These are phyloP conservation scores for Triangularia verruculosa DNA, from an alignment of 2,329 filamentous ascomycete species.

Conservation along the genomic window DNA sequence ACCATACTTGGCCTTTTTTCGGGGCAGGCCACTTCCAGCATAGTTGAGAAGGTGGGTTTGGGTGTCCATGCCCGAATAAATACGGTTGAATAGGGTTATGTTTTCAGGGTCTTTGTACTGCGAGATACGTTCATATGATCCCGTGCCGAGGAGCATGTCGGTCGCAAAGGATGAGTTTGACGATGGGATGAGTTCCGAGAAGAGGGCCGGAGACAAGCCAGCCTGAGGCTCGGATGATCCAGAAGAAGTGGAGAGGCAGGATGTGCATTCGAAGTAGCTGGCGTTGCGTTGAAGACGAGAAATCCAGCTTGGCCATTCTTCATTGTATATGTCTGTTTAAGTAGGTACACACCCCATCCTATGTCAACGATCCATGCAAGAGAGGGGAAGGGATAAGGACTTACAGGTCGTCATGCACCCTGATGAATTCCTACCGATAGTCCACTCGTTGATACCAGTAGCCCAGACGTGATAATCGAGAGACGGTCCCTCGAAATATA, in stretches of 20 bases:
- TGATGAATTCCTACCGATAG: background rate
- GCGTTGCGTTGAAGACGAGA: background rate
- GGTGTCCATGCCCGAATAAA: background rate
- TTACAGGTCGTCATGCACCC: background rate
- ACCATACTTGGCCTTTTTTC: background rate
- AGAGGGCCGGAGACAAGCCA: background rate
- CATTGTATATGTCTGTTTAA: background rate
- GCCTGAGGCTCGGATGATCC: background rate
- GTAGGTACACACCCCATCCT: background rate
- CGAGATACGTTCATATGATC: background rate
- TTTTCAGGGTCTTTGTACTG: background rate
- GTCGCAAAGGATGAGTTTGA: slow-evolving; percentile 1
- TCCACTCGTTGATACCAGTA: background rate
- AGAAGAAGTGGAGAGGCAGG: slow-evolving; percentile 4
- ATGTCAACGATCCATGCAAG: background rate
- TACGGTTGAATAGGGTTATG: background rate
- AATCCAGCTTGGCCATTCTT: background rate
- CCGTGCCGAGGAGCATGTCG: slow-evolving; percentile 3
- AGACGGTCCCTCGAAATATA: background rate
- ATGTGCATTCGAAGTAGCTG: slow-evolving; percentile 2
- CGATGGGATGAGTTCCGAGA: background rate
- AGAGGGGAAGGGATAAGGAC: background rate
- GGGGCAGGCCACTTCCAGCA: background rate
- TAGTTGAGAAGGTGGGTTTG: background rate
- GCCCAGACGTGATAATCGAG: background rate